Percentiles rank a stretch among this genome's conserved stretches.
These are phyloP conservation scores for Hemisphaericaspora xylanilytica DNA, from an alignment of 1,139 yeast genomes.

Conservation along the genomic window DNA sequence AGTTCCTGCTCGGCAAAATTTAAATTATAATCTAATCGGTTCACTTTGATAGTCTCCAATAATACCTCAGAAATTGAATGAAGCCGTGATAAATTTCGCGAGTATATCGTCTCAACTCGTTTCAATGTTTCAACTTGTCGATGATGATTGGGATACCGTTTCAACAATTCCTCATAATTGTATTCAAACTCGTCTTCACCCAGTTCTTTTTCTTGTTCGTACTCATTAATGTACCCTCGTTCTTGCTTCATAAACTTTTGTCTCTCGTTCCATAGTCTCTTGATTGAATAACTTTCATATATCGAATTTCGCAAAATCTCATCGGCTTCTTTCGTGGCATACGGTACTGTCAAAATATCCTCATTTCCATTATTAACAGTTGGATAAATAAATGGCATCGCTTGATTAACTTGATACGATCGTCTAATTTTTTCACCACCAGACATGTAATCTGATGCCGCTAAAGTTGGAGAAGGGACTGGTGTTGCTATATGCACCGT, in stretches of 20 bases:
- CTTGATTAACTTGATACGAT: constrained; percentile 75
- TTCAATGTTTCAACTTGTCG: constrained; percentile 44
- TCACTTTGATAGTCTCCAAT: constrained; percentile 59
- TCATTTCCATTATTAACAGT: constrained; percentile 2
- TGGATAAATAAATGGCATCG: constrained; percentile 80
- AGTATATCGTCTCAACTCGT: constrained; percentile 63
- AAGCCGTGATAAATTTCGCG: constrained; percentile 49
- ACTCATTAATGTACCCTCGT: constrained; percentile 56
- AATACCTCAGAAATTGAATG: constrained; percentile 64
- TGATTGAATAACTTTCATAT: constrained; percentile 60
- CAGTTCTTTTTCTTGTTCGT: constrained; percentile 11
- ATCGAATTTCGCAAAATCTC: constrained; percentile 58
- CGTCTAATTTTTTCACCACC: constrained; percentile 68
- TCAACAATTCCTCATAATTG: constrained; percentile 15
- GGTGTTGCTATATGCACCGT: constrained; percentile 83
- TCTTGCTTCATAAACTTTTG: constrained; percentile 72
- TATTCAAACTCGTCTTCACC: constrained; percentile 21
- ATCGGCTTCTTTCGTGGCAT: constrained; percentile 75
- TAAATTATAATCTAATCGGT: constrained; percentile 35
- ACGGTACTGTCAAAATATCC: constrained; percentile 51
- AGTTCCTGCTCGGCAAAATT: constrained; percentile 40
- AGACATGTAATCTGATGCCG: constrained; percentile 55
- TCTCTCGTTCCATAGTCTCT: constrained; percentile 72
- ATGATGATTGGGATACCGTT: constrained; percentile 29
- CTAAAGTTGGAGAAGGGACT: constrained; percentile 77